Evolutionary conservation across 768 basidiomycete genomes (phyloP).

Genomic region (Xerocomus potaroensis): DNA sequence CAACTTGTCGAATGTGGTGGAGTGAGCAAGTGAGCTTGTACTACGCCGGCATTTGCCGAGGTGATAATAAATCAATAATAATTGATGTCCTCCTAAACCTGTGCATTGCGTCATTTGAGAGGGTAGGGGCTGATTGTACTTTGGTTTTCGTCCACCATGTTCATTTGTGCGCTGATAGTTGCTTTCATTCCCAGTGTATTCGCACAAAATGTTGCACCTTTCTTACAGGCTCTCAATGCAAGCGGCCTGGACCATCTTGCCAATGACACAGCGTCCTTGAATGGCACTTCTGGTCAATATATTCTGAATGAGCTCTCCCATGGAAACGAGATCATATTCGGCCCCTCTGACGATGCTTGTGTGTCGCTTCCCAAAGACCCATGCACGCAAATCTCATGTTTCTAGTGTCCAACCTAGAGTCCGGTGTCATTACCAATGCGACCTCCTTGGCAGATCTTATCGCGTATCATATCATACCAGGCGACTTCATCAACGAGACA

Average conservation of each 20-base stretch:
- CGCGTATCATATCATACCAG: slow-evolving; percentile 54
- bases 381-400: not conserved
- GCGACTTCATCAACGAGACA: slow-evolving; percentile 44
- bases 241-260: slow-evolving; percentile 43
- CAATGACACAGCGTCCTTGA: slow-evolving; percentile 36
- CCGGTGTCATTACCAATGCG: slow-evolving; percentile 25
- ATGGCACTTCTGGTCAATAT: slow-evolving; percentile 40
- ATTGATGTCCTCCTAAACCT: slow-evolving; percentile 10
- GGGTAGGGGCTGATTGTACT: not conserved
- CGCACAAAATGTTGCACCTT: slow-evolving; percentile 31
- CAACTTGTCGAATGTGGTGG: too few species aligned
- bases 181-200: slow-evolving; percentile 25
- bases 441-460: slow-evolving; percentile 44
- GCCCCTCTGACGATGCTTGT: slow-evolving; percentile 55
- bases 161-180: slow-evolving; percentile 3
- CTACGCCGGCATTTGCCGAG: slow-evolving; percentile 18
- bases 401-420: slow-evolving; percentile 4
- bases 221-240: slow-evolving; percentile 36
- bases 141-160: slow-evolving; percentile 13
- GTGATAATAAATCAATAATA: too few species aligned
- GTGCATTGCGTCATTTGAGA: slow-evolving; percentile 30
- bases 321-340: slow-evolving; percentile 52
- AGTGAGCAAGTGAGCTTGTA: too few species aligned
- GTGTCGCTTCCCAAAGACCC: slow-evolving; percentile 13
- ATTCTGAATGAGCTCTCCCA: slow-evolving; percentile 42